These are phyloP conservation scores for Trametes polyzona DNA, from an alignment of 1,284 basidiomycete species.

Conservation along the genomic window DNA sequence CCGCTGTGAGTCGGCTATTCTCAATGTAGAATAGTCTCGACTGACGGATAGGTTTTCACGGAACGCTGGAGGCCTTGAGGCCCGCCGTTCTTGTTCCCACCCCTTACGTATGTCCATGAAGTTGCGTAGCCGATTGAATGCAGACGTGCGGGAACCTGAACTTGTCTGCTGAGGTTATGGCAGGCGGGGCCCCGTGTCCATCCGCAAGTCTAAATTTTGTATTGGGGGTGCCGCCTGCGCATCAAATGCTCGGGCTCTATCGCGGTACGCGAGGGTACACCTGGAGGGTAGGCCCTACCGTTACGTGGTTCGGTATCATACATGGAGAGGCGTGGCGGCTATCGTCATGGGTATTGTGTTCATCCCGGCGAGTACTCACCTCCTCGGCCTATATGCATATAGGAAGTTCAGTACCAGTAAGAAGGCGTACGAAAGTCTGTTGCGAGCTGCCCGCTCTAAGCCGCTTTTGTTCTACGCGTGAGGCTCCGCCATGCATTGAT, in stretches of 20 bases:
- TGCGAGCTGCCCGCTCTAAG: too few species aligned
- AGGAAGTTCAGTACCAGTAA: too few species aligned
- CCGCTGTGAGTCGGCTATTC: background rate
- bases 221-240: background rate
- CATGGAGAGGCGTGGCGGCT: too few species aligned
- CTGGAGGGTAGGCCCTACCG: background rate
- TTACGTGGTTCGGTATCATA: background rate
- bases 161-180: background rate
- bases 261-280: background rate
- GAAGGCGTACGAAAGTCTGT: too few species aligned
- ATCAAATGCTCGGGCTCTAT: background rate
- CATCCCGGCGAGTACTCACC: too few species aligned
- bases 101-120: constrained; percentile 18
- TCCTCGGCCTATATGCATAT: too few species aligned
- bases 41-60: background rate
- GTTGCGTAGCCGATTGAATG: constrained; percentile 12
- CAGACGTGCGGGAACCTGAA: background rate
- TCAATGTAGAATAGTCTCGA: background rate
- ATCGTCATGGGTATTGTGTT: background rate
- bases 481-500: too few species aligned
- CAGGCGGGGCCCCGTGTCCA: constrained; percentile 6
- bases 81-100: background rate
- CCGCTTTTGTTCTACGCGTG: too few species aligned
- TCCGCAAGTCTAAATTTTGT: background rate
- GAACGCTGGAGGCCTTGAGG: background rate